Base-by-base conservation (phyloP, 805 yeast species). In the Metschnikowia orientalis region DNA sequence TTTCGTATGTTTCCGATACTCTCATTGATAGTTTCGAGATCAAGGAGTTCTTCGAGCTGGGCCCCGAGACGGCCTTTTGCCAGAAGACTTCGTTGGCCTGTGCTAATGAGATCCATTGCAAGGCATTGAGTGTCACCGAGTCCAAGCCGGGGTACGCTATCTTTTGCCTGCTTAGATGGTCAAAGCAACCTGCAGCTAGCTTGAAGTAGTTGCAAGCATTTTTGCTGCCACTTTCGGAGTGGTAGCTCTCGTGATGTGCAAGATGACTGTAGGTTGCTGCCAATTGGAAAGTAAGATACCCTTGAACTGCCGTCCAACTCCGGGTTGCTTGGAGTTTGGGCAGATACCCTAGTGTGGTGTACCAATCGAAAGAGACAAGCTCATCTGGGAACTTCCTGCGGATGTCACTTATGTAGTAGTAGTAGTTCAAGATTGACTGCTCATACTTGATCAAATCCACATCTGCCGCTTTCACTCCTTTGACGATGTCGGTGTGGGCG, bases 11-110 rank as follows among this genome's bases (percentile, higher is more conserved):
- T 2, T 67, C 68, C 0, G 83, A 63, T 0, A 77, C 80, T 47
- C 80, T 86, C 4, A 64, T 55, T 0, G 95, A 73, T 27, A 89
- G 57, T 45, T 77, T 74, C 1, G 92, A 70, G 3, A 88, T 57
- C 4, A 77, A 61, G 0, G 80, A 61, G 48, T 82, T 77, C 45
- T 78, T 81, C 47, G 75, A 49, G 8, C 64, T 60, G 11, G 58
- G 54, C 23, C 59, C 54, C 0, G 66, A 56, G 3, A 61, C 33
- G 0, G 95, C 87, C 47, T 79, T 79, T 29, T 73, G 77, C 95
- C 96, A 88, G 31, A 81, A 76, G 8, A 77, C 69, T 50, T 89
- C 96, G 56, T 88, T 95, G 0, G 95, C 92, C 48, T 86, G 95
- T 0, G 95, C 92, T 23, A 83, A 51, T 74, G 75, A 73, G 21